Evolutionary conservation across 768 basidiomycete genomes (phyloP).

Genomic region (Calocera cornea): DNA sequence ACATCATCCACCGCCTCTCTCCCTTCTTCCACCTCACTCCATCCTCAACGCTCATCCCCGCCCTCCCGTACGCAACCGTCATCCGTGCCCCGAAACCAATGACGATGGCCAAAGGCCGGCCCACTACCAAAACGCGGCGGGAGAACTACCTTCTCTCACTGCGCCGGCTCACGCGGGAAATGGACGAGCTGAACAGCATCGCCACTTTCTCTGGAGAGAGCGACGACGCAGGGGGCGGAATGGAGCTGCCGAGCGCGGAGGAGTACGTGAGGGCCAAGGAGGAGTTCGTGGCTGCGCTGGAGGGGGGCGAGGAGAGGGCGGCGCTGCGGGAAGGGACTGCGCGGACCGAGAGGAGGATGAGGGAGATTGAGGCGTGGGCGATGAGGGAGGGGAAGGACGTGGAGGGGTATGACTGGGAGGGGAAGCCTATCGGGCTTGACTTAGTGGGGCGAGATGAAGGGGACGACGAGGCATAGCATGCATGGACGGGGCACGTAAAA

Average conservation of each 20-base stretch:
- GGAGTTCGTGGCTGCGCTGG: not conserved
- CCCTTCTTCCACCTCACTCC: not conserved
- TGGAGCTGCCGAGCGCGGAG: slow-evolving; percentile 1
- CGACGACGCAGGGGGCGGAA: not conserved
- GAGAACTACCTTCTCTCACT: not conserved
- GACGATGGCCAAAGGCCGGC: not conserved
- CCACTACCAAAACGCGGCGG: not conserved
- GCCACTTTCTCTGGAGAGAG: not conserved
- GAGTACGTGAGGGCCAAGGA: not conserved
- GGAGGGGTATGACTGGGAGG: slow-evolving; percentile 2
- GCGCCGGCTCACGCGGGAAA: not conserved
- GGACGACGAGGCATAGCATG: not conserved
- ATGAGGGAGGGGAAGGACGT: slow-evolving; percentile 2
- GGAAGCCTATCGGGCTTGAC: not conserved
- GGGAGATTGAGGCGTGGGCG: not conserved
- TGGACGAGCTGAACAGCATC: not conserved
- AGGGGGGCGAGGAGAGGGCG: not conserved
- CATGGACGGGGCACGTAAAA: not conserved
- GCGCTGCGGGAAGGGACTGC: not conserved
- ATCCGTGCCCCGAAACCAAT: not conserved
- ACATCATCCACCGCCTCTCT: not conserved
- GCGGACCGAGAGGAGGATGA: not conserved
- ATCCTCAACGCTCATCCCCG: not conserved
- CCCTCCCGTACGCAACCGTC: not conserved
- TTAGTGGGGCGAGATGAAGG: not conserved